Percentiles rank a stretch among this genome's conserved stretches.
Conservation (phyloP, 306 rosid genomes). For the Glycyrrhiza uralensis region DNA sequence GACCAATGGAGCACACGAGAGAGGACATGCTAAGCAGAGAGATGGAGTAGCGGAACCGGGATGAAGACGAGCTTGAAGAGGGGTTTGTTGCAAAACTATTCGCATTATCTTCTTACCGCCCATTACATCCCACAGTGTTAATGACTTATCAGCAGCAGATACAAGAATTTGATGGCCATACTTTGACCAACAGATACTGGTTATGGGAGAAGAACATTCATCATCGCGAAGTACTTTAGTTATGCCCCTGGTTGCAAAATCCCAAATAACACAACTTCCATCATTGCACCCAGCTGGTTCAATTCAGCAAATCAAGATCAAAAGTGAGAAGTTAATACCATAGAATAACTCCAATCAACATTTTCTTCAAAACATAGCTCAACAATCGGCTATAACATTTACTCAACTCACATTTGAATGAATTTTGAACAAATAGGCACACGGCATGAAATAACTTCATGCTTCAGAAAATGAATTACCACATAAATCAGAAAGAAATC, state of each 20-base stretch:
- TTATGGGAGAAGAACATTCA: conserved; percentile 64
- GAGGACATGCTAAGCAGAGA: conserved; percentile 90
- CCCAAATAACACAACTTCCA: conserved; percentile 94
- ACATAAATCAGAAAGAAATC: not conserved
- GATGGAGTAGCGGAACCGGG: conserved; percentile 87
- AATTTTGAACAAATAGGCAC: conserved; percentile 12
- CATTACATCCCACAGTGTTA: conserved; percentile 77
- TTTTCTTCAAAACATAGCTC: no score
- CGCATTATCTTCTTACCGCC: conserved; percentile 66
- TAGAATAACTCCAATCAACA: conserved; percentile 1
- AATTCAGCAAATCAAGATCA: conserved; percentile 29
- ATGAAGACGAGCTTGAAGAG: conserved; percentile 86
- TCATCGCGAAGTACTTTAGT: conserved; percentile 79
- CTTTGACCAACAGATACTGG: conserved; percentile 35
- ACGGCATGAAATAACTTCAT: not conserved
- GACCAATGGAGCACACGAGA: conserved; percentile 87
- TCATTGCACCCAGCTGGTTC: conserved; percentile 91
- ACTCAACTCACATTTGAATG: not conserved
- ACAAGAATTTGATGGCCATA: conserved; percentile 39
- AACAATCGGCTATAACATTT: not conserved
- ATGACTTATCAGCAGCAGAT: conserved; percentile 88
- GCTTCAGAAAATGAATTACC: not conserved
- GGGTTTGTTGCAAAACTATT: conserved; percentile 66
- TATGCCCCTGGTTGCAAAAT: conserved; percentile 91
- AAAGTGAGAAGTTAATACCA: conserved; percentile 12